A percentile compares a stretch with the other conserved stretches of the same genome.
These are phyloP conservation scores for Pichia inconspicua DNA, from an alignment of 1,139 yeast species.

Conservation along the genomic window DNA sequence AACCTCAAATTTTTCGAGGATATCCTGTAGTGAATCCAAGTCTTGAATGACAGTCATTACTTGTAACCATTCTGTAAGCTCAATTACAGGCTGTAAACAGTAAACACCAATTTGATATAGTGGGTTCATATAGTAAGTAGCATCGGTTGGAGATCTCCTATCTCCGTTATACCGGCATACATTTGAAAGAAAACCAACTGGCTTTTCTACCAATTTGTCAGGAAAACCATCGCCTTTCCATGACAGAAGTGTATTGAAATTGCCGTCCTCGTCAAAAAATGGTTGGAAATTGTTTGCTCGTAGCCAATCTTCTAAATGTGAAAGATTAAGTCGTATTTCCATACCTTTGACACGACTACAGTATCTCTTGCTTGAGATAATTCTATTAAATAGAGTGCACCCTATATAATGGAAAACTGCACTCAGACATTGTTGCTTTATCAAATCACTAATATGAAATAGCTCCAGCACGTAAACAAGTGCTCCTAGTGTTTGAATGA, in stretches of 20 bases:
- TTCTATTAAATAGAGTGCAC: slow-evolving; percentile 61
- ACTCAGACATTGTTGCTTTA: slow-evolving; percentile 69
- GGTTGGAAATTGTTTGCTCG: slow-evolving; percentile 65
- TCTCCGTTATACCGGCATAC: slow-evolving; percentile 30
- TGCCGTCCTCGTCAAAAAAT: slow-evolving; percentile 34
- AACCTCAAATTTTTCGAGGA: slow-evolving; percentile 47
- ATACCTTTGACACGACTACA: slow-evolving; percentile 79
- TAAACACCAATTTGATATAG: slow-evolving; percentile 52
- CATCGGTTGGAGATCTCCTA: slow-evolving; percentile 29
- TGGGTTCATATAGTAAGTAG: slow-evolving; percentile 47
- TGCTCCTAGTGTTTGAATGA: slow-evolving; percentile 84
- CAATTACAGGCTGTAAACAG: slow-evolving; percentile 68
- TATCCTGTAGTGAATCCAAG: slow-evolving; percentile 48
- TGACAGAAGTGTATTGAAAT: slow-evolving; percentile 19
- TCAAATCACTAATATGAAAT: slow-evolving; percentile 69
- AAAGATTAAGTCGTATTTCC: slow-evolving; percentile 79
- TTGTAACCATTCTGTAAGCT: slow-evolving; percentile 84
- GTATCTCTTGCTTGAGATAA: slow-evolving; percentile 55
- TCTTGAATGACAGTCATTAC: slow-evolving; percentile 54
- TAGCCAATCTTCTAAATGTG: slow-evolving; percentile 89
- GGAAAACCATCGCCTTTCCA: slow-evolving; percentile 32
- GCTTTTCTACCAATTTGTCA: slow-evolving; percentile 31
- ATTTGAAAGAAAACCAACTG: slow-evolving; percentile 16
- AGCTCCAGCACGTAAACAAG: slow-evolving; percentile 76
- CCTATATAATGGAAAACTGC: slow-evolving; percentile 77